phyloP scores from a whole-genome alignment of 306 rosid species.

The Mucuna pruriens region DNA sequence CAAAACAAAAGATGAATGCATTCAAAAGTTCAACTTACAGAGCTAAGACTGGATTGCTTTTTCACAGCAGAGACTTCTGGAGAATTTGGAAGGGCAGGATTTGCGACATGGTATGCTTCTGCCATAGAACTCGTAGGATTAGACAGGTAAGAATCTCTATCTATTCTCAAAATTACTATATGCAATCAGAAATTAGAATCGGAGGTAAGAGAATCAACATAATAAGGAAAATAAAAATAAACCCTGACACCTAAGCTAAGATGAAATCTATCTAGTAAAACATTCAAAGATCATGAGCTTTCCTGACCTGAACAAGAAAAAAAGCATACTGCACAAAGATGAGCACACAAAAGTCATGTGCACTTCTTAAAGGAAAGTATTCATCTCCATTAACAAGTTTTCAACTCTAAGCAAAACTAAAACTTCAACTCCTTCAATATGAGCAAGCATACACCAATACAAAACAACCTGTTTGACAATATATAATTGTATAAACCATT shows the following conservation, averaged over 20 bases:
- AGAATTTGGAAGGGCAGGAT: conserved; percentile 56
- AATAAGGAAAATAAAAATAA: background rate
- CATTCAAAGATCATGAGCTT: background rate
- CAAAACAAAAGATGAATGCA: conserved; percentile 31
- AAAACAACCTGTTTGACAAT: too few relatives aligned
- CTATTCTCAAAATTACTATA: conserved; percentile 5
- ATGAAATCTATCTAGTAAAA: conserved; percentile 7
- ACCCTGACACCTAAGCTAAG: conserved; percentile 10
- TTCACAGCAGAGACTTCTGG: conserved; percentile 58
- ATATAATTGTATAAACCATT: too few relatives aligned
- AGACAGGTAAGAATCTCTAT: conserved; percentile 40
- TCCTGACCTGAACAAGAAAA: conserved; percentile 15
- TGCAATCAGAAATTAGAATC: conserved; percentile 9
- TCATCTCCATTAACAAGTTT: background rate
- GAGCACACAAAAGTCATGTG: background rate
- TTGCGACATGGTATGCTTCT: conserved; percentile 62
- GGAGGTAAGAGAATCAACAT: background rate
- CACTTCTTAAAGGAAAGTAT: background rate
- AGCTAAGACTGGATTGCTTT: conserved; percentile 59
- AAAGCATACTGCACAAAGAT: background rate
- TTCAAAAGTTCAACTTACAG: conserved; percentile 65
- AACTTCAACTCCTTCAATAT: too few relatives aligned
- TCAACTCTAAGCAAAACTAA: background rate
- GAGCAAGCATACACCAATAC: too few relatives aligned
- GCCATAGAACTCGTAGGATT: conserved; percentile 51